These are phyloP conservation scores for Pulveroboletus sp. DNA, from an alignment of 768 basidiomycete genomes.

Conservation along the genomic window DNA sequence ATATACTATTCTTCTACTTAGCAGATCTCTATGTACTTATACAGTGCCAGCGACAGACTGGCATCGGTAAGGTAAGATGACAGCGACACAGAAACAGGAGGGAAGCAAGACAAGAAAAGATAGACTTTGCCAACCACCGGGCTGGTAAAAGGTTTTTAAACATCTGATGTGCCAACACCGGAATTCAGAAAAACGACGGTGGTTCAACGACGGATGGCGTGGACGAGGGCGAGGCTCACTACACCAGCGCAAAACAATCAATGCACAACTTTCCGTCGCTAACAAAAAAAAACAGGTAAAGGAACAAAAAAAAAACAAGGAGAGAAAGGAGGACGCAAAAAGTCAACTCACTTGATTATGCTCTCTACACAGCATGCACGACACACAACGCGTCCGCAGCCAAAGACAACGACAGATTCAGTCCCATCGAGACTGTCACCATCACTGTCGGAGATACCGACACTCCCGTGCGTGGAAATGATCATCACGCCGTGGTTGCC, in stretches of 20 bases:
- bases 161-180: not conserved
- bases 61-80: constrained; percentile 3
- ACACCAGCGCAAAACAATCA: constrained; percentile 29
- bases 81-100: not conserved
- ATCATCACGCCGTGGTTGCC: not conserved
- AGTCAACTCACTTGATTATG: constrained; percentile 29
- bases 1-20: constrained; percentile 11
- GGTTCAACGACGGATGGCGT: not conserved
- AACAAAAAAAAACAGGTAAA: not conserved
- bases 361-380: constrained; percentile 35
- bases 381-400: constrained; percentile 35
- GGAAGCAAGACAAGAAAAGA: not conserved
- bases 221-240: not conserved
- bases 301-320: not conserved
- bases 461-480: not conserved
- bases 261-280: constrained; percentile 31
- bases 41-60: not conserved
- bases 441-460: not conserved
- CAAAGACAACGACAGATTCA: constrained; percentile 19
- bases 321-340: not conserved
- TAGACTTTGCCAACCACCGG: not conserved
- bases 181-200: no score
- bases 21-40: constrained; percentile 2
- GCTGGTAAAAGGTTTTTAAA: no score
- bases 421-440: not conserved